Base-by-base conservation (phyloP, 495 filamentous ascomycete species). In the Xylaria intraflava region DNA sequence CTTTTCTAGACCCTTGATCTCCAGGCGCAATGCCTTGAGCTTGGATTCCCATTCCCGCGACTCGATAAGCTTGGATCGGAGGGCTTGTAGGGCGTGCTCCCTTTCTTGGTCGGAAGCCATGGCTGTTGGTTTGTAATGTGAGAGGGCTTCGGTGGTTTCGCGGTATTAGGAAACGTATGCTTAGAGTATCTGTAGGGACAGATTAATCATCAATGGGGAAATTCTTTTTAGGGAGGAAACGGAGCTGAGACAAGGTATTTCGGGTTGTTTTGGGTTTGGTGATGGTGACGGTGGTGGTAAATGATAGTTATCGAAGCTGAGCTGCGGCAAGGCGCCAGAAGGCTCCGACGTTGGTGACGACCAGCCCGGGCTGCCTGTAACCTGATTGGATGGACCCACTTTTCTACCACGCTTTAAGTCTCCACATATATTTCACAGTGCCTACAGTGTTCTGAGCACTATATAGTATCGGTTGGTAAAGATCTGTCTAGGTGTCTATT, bases 31-130 rank as follows among this genome's bases (percentile, higher is more conserved):
- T 7, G 83, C 80, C 72, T 95, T 97, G 41, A 98, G 78, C 78
- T 97, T 98, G 20, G 94, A 84, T 69, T 99, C 94, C 88, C 89
- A 96, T 78, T 99, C 94, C 71, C 93, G 84, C 51, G 94, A 90
- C 69, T 99, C 93, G 66, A 96, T 75, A 50, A 99, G 83, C 79
- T 93, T 95, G 53, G 78, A 80, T 77, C 92, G 93, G 82, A 91
- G 95, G 43, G 88, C 83, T 56, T 90, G 81, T 60, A 96, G 83
- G 64, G 91, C 87, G 67, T 88, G 82, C 48, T 87, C 78, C 65
- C 90, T 81, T 78, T 95, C 90, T 60, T 73, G 69, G 45, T 76
- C 78, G 48, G 72, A 69, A 56, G 70, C 56, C 70, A 75, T 76
- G 30, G 23, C 54, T 30, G 46, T 9, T 38, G 39, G 46, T 33